These are phyloP conservation scores for Erigeron canadensis DNA, from an alignment of 129 eudicot genomes.

Conservation along the genomic window DNA sequence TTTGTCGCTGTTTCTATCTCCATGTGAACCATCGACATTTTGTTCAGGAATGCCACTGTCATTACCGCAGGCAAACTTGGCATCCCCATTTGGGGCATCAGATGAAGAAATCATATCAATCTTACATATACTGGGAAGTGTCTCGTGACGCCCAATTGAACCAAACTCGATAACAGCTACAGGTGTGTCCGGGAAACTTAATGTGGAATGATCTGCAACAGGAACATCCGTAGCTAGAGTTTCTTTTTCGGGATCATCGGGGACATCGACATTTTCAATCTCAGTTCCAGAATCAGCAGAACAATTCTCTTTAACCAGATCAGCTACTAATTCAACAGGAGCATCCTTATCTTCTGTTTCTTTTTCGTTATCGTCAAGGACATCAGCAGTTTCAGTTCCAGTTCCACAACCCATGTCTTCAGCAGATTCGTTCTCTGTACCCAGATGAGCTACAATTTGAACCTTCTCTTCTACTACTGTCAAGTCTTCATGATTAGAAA, in stretches of 20 bases:
- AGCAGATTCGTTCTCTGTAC: slow-evolving; percentile 24
- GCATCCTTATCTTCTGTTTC: slow-evolving; percentile 34
- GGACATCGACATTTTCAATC: slow-evolving; percentile 28
- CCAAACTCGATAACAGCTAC: slow-evolving; percentile 42
- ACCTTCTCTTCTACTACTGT: slow-evolving; percentile 29
- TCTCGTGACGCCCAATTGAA: slow-evolving; percentile 37
- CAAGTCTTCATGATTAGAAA: slow-evolving; percentile 26
- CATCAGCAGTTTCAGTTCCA: slow-evolving; percentile 27
- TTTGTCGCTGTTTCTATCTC: slow-evolving; percentile 28
- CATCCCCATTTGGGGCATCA: slow-evolving; percentile 32
- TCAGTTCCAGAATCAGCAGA: slow-evolving; percentile 23
- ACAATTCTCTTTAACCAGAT: slow-evolving; percentile 25
- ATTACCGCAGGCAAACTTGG: not conserved
- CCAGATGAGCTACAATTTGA: slow-evolving; percentile 22
- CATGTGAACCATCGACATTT: slow-evolving; percentile 14
- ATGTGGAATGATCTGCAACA: slow-evolving; percentile 22
- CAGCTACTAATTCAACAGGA: slow-evolving; percentile 18
- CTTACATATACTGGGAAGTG: slow-evolving; percentile 17
- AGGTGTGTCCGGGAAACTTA: slow-evolving; percentile 20
- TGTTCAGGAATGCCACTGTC: slow-evolving; percentile 15
- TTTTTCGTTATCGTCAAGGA: slow-evolving; percentile 31
- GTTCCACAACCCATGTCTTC: slow-evolving; percentile 18
- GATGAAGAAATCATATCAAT: slow-evolving; percentile 14
- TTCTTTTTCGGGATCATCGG: slow-evolving; percentile 33
- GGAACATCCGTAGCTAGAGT: slow-evolving; percentile 27